Percentiles rank a stretch among this genome's conserved stretches.
Evolutionary conservation across 805 yeast species (phyloP).

Genomic region (Starmerella khaoyaiensis): DNA sequence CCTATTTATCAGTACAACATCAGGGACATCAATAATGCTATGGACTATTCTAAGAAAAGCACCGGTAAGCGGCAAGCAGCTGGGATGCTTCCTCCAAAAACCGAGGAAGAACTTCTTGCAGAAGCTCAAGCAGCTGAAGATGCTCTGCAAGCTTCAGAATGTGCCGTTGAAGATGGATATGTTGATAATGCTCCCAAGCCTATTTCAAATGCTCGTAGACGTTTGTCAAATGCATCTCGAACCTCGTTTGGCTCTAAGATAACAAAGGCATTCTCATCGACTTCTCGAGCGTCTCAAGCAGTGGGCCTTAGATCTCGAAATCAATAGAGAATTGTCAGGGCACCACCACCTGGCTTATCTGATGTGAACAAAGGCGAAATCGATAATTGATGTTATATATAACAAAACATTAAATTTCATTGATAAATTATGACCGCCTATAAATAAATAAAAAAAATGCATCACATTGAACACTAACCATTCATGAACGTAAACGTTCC

Average conservation of each 20-base stretch:
- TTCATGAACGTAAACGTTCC: background rate
- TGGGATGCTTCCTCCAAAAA: slow-evolving; percentile 13
- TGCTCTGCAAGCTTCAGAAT: background rate
- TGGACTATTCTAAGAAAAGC: slow-evolving; percentile 8
- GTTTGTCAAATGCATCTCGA: slow-evolving; percentile 8
- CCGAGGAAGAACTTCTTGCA: background rate
- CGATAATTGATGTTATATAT: background rate
- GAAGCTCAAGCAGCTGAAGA: no score
- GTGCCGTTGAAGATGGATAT: slow-evolving; percentile 2
- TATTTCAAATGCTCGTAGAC: background rate
- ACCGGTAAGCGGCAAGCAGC: slow-evolving; percentile 7
- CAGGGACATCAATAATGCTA: slow-evolving; percentile 47
- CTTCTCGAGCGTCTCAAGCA: slow-evolving; percentile 4
- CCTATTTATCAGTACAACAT: slow-evolving; percentile 33
- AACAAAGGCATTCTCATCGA: slow-evolving; percentile 9
- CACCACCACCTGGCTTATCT: background rate
- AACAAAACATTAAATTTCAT: background rate
- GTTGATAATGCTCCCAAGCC: slow-evolving; percentile 5
- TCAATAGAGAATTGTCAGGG: background rate
- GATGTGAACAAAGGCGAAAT: background rate
- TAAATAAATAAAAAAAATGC: background rate
- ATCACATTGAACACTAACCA: background rate
- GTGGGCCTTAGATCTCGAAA: slow-evolving; percentile 12
- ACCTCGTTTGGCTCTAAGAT: slow-evolving; percentile 4
- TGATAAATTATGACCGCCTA: no score